Conservation (phyloP, 1,284 basidiomycete species). For the Tylopilus orsonianus region DNA sequence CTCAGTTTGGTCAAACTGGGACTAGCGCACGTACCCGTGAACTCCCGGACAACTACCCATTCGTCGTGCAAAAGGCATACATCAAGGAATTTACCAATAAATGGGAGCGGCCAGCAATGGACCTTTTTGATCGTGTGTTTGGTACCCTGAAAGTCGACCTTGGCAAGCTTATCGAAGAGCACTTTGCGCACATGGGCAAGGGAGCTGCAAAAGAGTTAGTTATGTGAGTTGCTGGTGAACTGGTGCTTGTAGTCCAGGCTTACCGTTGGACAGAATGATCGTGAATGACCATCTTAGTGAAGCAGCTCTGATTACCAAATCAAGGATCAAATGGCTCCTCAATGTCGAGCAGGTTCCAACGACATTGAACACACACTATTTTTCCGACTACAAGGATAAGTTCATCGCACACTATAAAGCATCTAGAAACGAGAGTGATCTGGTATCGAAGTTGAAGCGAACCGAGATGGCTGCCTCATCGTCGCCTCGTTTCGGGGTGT, state of each 20-base stretch:
- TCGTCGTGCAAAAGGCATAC: constrained; percentile 52
- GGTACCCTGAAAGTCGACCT: constrained; percentile 41
- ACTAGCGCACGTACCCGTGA: constrained; percentile 65
- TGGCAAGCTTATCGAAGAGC: constrained; percentile 40
- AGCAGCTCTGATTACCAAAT: constrained; percentile 40
- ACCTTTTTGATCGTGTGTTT: constrained; percentile 49
- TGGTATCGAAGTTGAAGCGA: constrained; percentile 24
- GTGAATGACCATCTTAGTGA: constrained; percentile 48
- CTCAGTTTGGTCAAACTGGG: neutral
- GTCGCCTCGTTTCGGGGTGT: no score
- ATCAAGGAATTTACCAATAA: constrained; percentile 45
- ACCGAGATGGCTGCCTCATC: neutral
- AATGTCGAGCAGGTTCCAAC: constrained; percentile 52
- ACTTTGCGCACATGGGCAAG: constrained; percentile 55
- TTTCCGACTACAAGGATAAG: constrained; percentile 55
- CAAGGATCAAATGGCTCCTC: constrained; percentile 51
- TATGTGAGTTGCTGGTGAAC: constrained; percentile 43
- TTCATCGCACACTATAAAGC: constrained; percentile 51
- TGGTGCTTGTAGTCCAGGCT: neutral
- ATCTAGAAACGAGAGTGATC: constrained; percentile 33
- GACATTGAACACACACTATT: constrained; percentile 60
- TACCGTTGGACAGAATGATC: constrained; percentile 39
- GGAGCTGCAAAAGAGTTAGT: constrained; percentile 53
- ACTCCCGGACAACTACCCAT: constrained; percentile 65
- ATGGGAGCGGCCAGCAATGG: constrained; percentile 51